Conservation (phyloP, 2,329 filamentous ascomycete genomes). For the Gyromitra esculenta region DNA sequence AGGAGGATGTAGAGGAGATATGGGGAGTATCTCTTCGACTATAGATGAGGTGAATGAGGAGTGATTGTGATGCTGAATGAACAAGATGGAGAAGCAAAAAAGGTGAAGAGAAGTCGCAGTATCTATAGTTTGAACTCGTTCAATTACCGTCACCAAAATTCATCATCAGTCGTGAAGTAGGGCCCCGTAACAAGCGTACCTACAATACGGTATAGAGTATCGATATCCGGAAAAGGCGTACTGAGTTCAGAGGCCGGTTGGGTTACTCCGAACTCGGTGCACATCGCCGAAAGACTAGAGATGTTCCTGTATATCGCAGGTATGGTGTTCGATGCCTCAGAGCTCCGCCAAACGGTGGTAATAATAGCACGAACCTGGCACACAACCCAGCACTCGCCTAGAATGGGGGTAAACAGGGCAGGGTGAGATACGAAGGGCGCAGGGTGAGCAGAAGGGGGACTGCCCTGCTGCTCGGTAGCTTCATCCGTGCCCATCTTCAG, state of each 20-base stretch:
- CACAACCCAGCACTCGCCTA: constrained; percentile 40
- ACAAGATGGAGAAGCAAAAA: constrained; percentile 6
- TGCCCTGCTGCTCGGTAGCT: constrained; percentile 10
- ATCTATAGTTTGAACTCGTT: constrained; percentile 36
- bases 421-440: neutral
- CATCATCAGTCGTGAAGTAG: neutral
- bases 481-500: neutral
- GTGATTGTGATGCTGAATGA: constrained; percentile 16
- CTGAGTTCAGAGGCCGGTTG: constrained; percentile 21
- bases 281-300: constrained; percentile 21
- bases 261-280: constrained; percentile 45
- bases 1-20: constrained; percentile 22
- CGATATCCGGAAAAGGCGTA: neutral
- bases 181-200: constrained; percentile 1
- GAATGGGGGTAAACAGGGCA: neutral
- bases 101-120: constrained; percentile 11
- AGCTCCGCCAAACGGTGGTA: neutral
- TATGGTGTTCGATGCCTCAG: neutral
- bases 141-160: neutral
- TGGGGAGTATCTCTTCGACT: constrained; percentile 39
- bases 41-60: constrained; percentile 8
- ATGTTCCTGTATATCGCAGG: neutral
- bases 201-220: constrained; percentile 2
- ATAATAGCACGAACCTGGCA: neutral
- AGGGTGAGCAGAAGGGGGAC: neutral